Base-by-base conservation (phyloP, 805 yeast genomes). In the Ogataea trehaloabstinens region DNA sequence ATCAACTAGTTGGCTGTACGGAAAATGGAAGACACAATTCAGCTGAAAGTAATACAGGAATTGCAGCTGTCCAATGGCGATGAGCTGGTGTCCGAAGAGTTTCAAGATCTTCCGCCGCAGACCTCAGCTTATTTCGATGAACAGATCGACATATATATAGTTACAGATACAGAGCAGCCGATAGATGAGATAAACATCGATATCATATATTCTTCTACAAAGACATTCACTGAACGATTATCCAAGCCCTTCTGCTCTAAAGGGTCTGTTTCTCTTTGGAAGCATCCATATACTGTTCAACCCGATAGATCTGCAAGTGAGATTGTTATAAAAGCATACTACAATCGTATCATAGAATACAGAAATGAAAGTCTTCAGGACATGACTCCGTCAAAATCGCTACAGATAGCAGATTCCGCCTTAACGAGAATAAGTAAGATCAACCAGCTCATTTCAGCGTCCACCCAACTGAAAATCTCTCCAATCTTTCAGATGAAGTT, bases 401-500 rank as follows among this genome's bases (percentile, higher is more conserved):
- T 56, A 7, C 29, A 35, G 15, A 27, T 57, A 2, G 57, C 42
- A 4, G 44, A 32, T 7, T 44, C 35, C 4, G 31, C 15, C n/a
- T 31, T 48, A 15, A 16, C 34, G 3, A 39, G 27, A 15, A 34
- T 37, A 4, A 25, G 38, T 6, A 42, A 30, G 12, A 43, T 37
- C 13, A 28, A 31, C 10, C 37, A 41, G 20, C 17, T 39, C 7
- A 35, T 48, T 3, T 36, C 47, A 7, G 19, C 32, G 4, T 37
- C 39, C 3, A 21, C 35, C 12, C 36, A 46, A 4, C 19, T 55
- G 11, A 37, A 32, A n/a, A 43, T 58, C 18, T 45, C 51, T 7
- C 59, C 63, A 1, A 36, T 58, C 5, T 58, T 53, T 28, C 58
- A 54, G 38, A 55, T 56, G 59, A 37, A 53, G 31, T 48, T 58